Base-by-base conservation (phyloP, 169 alveolate genomes). In the Perkinsus olseni region DNA sequence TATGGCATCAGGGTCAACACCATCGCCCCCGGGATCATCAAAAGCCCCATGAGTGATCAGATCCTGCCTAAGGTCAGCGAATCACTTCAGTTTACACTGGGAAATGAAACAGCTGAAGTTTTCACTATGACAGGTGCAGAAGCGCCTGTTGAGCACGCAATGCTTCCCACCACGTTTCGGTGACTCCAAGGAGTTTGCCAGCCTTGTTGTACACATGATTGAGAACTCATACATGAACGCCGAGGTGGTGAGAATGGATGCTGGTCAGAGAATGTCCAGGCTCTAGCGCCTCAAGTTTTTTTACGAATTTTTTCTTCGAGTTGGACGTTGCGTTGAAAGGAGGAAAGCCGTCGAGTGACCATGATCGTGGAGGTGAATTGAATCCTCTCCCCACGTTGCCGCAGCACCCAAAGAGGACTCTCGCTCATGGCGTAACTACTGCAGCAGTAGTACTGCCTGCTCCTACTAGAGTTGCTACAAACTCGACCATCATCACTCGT, bases 11-110 rank as follows among this genome's bases (percentile, higher is more conserved):
- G 98, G 94, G 97, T 97, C 28, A 95, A 74, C 38, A 94, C 97
- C 74, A 93, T 97, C 37, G 97, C 97, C 45, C 98, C 98, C 34
- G 97, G 97, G 36, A 93, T 95, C 0, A 95, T 96, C 93, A 40
- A 90, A 39, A 95, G 97, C 39, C 97, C 98, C 11, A 95, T 97
- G 96, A 94, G 94, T 37, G 91, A 92, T 50, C 74, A 91, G 21
- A 91, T 95, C 82, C 51, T 95, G 10, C 95, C 94, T 38, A 93
- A 95, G 38, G 45, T 94, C 31, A 91, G 40, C 38, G n/a, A n/a
- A n/a, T n/a, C n/a, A n/a, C n/a, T n/a, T n/a, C n/a, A n/a, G n/a
- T 94, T 91, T 37, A 40, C 92, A 20, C 74, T 96, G 38, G 38
- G 92, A n/a, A 96, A 95, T 39, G 96, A 93, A 36, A 93, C 96